Evolutionary conservation across 2,329 filamentous ascomycete genomes (phyloP), one percentile per base, ranked within the genome.

Genomic region (Elsinoe australis): DNA sequence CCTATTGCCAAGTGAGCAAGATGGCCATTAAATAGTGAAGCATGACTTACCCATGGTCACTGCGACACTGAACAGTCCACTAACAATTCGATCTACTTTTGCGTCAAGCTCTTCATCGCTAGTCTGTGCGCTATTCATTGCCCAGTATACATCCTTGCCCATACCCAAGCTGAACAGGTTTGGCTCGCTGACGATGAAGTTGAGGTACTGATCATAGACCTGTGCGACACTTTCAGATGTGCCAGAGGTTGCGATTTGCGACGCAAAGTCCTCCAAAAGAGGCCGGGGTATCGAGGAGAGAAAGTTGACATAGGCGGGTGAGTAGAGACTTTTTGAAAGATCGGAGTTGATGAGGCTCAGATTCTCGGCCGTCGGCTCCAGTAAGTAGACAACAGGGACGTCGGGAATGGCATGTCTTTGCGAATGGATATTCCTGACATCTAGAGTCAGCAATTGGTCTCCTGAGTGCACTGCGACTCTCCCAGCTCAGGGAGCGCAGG

Each of bases 231-330:
- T 81, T 57, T 96, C 90, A 4, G 90, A 82, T 0, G 88, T 95
- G 19, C 83, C 86, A 9, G 87, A 81, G 22, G 84, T 71, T 4
- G 87, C 89, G 8, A 90, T 94, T 63, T 95, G 82, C 12, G 85
- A 76, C 3, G 89, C 92, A 63, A 98, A 96, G 53, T 96, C 90
- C 71, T 98, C 92, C 44, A 98, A 79, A 12, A 96, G 73, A 5
- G 88, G 83, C 54, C 92, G 79, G 3, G 90, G 86, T 64, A 98
- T 82, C 14, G 90, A 95, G 34, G 87, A 94, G 48, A 96, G 79
- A 66, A 98, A 95, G 71, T 98, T 98, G 68, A 98, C 80, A 63
- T 96, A 94, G 53, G 90, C 90, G 0, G 90, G 89, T 19, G 87
- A 83, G 67, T 98, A 98, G 21, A 98, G 77, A 39, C 83, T 86